These are phyloP conservation scores for Xerocomus brunneocitrinus DNA, from an alignment of 768 basidiomycete species.

Conservation along the genomic window DNA sequence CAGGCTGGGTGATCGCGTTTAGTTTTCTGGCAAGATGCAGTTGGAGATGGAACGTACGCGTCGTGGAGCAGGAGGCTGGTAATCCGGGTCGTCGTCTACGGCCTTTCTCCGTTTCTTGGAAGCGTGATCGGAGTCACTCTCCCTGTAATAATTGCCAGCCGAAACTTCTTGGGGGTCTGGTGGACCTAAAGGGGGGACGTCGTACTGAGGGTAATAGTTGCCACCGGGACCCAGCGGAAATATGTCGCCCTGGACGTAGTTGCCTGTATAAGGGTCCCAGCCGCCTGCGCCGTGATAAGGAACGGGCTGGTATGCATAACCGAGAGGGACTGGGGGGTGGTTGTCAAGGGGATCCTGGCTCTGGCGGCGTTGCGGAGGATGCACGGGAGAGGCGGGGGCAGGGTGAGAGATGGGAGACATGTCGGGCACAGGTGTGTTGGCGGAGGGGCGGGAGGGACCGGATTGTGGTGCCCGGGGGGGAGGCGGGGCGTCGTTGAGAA, in stretches of 20 bases:
- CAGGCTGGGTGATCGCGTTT: constrained; percentile 24
- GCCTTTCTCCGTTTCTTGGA: constrained; percentile 50
- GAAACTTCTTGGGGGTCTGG: constrained; percentile 19
- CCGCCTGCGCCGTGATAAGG: constrained; percentile 36
- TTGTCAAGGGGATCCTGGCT: constrained; percentile 27
- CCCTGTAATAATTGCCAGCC: constrained; percentile 28
- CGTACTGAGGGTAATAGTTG: constrained; percentile 33
- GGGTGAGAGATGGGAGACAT: constrained; percentile 21
- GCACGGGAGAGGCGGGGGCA: constrained; percentile 17
- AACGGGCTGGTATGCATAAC: constrained; percentile 35
- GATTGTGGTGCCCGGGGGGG: constrained; percentile 31
- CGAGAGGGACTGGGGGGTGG: constrained; percentile 31
- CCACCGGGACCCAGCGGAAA: constrained; percentile 36
- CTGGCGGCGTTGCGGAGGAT: constrained; percentile 23
- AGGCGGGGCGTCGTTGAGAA: constrained; percentile 71
- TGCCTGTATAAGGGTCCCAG: constrained; percentile 37
- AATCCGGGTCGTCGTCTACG: constrained; percentile 48
- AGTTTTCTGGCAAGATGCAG: neutral
- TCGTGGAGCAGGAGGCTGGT: constrained; percentile 42
- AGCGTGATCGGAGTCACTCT: constrained; percentile 27
- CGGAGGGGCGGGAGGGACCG: constrained; percentile 15
- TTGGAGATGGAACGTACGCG: constrained; percentile 45
- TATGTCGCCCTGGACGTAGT: constrained; percentile 36
- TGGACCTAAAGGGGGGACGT: constrained; percentile 13
- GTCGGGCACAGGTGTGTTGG: constrained; percentile 17